These are phyloP conservation scores for Nothopassalora personata DNA, from an alignment of 2,329 filamentous ascomycete genomes.

Conservation along the genomic window DNA sequence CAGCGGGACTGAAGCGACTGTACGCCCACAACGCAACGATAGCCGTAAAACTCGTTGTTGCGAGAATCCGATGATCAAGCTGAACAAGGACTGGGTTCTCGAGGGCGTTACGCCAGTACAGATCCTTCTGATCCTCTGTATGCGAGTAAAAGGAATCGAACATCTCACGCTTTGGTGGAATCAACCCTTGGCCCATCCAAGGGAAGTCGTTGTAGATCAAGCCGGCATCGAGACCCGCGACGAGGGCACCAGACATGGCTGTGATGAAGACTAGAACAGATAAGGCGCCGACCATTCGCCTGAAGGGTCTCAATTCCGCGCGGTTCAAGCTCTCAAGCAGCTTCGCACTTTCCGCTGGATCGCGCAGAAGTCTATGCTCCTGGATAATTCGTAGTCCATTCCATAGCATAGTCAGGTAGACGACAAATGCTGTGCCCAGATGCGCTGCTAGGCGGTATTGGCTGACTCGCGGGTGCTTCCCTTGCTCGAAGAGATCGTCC, in stretches of 20 bases:
- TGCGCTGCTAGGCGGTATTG: constrained; percentile 92
- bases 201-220: constrained; percentile 99
- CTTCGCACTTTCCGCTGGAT: constrained; percentile 51
- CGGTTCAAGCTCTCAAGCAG: constrained; percentile 58
- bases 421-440: constrained; percentile 82
- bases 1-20: constrained; percentile 59
- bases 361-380: constrained; percentile 64
- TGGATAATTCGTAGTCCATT: constrained; percentile 81
- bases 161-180: constrained; percentile 76
- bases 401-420: constrained; percentile 91
- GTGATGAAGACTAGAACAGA: constrained; percentile 77
- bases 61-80: constrained; percentile 88
- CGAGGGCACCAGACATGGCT: constrained; percentile 87
- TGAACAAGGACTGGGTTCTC: constrained; percentile 96
- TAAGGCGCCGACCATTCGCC: constrained; percentile 65
- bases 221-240: constrained; percentile 91
- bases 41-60: constrained; percentile 78
- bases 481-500: constrained; percentile 89
- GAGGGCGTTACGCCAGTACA: constrained; percentile 96
- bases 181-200: constrained; percentile 79
- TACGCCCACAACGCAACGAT: constrained; percentile 78
- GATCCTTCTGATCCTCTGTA: constrained; percentile 68
- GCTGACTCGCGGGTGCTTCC: constrained; percentile 83
- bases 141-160: constrained; percentile 82
- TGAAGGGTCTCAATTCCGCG: constrained; percentile 67